phyloP scores from a whole-genome alignment of 352 stramenopile genomes.

The Pythium scleroteichum region DNA sequence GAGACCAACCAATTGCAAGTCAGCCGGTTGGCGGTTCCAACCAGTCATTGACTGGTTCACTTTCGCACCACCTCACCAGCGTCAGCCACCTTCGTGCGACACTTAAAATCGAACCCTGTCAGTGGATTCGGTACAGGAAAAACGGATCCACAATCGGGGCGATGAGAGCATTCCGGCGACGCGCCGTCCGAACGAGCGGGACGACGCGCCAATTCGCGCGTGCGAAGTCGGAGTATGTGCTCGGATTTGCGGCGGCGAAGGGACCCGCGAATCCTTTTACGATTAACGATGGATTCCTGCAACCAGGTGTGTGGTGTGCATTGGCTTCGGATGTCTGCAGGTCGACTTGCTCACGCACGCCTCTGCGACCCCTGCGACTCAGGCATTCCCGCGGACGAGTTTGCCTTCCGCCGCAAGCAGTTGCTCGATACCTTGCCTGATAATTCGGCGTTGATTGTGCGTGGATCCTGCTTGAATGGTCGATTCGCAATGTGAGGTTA shows the following conservation, averaged over 20 bases:
- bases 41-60: slow-evolving; percentile 9
- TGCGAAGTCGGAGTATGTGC: slow-evolving; percentile 20
- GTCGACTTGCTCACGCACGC: neutral
- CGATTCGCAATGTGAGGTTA: too few species aligned
- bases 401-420: slow-evolving; percentile 58
- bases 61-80: neutral
- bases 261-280: slow-evolving; percentile 49
- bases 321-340: too few species aligned
- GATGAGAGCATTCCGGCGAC: slow-evolving; percentile 13
- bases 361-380: too few species aligned
- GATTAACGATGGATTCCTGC: slow-evolving; percentile 43
- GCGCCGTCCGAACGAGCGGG: neutral
- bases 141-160: slow-evolving; percentile 5
- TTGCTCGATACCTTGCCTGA: slow-evolving; percentile 64
- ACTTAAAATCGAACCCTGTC: slow-evolving; percentile 10
- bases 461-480: slow-evolving; percentile 5
- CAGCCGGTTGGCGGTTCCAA: slow-evolving; percentile 22
- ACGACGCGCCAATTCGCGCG: neutral
- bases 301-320: slow-evolving; percentile 50
- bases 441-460: slow-evolving; percentile 74
- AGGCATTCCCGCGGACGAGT: slow-evolving; percentile 64
- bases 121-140: neutral
- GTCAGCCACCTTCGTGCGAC: slow-evolving; percentile 13
- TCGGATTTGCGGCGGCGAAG: slow-evolving; percentile 27
- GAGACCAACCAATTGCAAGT: slow-evolving; percentile 26